phyloP scores from a whole-genome alignment of 1,139 yeast genomes.

The Diutina sp. region DNA sequence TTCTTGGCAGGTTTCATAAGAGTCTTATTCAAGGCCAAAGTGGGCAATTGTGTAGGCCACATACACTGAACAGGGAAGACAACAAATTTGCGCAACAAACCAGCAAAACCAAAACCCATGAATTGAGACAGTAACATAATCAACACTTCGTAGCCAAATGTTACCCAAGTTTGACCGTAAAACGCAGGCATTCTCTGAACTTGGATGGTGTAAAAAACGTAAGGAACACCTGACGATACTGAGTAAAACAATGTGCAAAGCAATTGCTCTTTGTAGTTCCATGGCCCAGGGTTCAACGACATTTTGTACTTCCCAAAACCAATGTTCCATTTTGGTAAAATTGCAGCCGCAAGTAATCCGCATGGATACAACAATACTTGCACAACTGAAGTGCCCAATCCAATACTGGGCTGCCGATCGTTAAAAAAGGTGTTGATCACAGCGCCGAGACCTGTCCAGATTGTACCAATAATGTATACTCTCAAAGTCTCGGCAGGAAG shows the following conservation, averaged over 20 bases:
- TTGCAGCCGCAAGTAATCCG: conserved; percentile 26
- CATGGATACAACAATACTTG: conserved; percentile 48
- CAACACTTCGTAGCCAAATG: conserved; percentile 31
- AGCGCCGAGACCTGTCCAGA: conserved; percentile 7
- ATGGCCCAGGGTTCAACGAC: conserved; percentile 45
- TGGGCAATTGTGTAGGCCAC: conserved; percentile 47
- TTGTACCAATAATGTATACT: conserved; percentile 6
- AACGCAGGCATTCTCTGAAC: conserved; percentile 13
- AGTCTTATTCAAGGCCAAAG: conserved; percentile 45
- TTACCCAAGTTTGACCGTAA: conserved; percentile 29
- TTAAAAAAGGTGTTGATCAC: conserved; percentile 7
- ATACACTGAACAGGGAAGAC: conserved; percentile 43
- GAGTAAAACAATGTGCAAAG: conserved; percentile 35
- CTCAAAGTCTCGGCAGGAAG: conserved; percentile 6
- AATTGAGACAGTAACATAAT: conserved; percentile 23
- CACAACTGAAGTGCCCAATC: conserved; percentile 15
- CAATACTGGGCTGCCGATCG: conserved; percentile 6
- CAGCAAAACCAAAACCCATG: conserved; percentile 2
- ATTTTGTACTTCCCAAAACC: conserved; percentile 18
- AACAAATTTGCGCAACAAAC: conserved; percentile 29
- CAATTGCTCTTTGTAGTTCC: conserved; percentile 63
- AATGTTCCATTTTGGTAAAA: conserved; percentile 37
- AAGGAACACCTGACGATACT: conserved; percentile 26
- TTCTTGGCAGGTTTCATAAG: conserved; percentile 27
- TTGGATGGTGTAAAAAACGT: conserved; percentile 29